Conservation (phyloP, 805 yeast genomes). For the Wickerhamomyces sydowiorum region DNA sequence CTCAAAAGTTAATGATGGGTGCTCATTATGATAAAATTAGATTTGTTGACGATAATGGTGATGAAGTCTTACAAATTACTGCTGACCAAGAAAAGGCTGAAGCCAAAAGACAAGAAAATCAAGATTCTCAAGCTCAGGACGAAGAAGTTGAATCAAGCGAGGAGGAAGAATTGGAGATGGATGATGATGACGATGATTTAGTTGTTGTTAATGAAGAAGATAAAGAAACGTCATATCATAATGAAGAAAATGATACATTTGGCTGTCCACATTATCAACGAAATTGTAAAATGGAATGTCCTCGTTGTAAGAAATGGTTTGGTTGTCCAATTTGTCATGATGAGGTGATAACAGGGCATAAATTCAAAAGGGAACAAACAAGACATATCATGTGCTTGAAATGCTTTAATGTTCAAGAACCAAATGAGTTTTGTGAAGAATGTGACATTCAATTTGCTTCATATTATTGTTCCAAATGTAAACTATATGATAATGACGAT, state of each 20-base stretch:
- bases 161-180: constrained; percentile 3
- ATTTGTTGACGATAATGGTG: constrained; percentile 23
- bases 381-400: constrained; percentile 74
- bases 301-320: constrained; percentile 68
- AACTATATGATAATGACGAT: constrained; percentile 76
- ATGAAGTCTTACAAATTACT: constrained; percentile 20
- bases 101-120: constrained; percentile 7
- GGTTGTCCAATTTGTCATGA: constrained; percentile 87
- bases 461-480: constrained; percentile 76
- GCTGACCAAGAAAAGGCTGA: constrained; percentile 7
- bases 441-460: constrained; percentile 66
- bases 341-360: constrained; percentile 45
- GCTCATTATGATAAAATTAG: constrained; percentile 48
- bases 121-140: constrained; percentile 2
- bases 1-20: constrained; percentile 65
- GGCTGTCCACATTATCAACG: constrained; percentile 86
- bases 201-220: constrained; percentile 43
- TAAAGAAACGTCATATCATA: constrained; percentile 40
- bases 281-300: constrained; percentile 79
- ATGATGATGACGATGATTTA: constrained; percentile 11
- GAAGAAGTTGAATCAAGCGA: constrained; percentile 6
- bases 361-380: constrained; percentile 53
- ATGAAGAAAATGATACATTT: constrained; percentile 35
- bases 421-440: constrained; percentile 59
- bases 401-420: constrained; percentile 71